Percentiles rank a stretch among this genome's conserved stretches.
Evolutionary conservation across 768 basidiomycete genomes (phyloP).

Genomic region (Lentinus brumalis): DNA sequence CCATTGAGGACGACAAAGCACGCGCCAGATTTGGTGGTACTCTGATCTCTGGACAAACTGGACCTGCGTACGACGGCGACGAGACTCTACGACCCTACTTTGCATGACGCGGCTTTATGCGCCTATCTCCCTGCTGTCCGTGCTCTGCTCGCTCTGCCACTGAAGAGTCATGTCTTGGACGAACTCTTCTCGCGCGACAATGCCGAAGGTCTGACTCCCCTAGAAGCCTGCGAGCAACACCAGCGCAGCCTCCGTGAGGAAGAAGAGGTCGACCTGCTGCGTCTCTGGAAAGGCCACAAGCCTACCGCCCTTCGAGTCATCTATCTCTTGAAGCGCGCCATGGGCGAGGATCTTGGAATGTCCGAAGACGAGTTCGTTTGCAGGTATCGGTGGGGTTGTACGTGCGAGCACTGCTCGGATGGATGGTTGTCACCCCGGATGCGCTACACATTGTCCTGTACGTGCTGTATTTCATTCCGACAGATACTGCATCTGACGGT

Average conservation of each 20-base stretch:
- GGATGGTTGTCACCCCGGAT: slow-evolving; percentile 20
- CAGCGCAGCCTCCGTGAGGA: slow-evolving; percentile 2
- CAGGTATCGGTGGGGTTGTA: slow-evolving; percentile 8
- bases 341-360: not conserved
- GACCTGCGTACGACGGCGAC: slow-evolving; percentile 3
- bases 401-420: slow-evolving; percentile 13
- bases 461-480: not conserved
- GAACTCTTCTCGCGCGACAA: slow-evolving; percentile 5
- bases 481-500: no score
- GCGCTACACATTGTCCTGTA: slow-evolving; percentile 9
- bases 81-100: slow-evolving; percentile 12
- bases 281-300: not conserved
- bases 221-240: slow-evolving; percentile 12
- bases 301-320: not conserved
- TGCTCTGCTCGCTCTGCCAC: slow-evolving; percentile 9
- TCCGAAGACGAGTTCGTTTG: slow-evolving; percentile 2
- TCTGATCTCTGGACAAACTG: not conserved
- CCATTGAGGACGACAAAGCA: slow-evolving; percentile 8
- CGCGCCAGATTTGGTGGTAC: not conserved
- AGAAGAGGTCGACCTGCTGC: not conserved
- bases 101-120: slow-evolving; percentile 16
- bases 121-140: slow-evolving; percentile 1
- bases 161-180: not conserved
- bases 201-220: slow-evolving; percentile 9
- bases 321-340: slow-evolving; percentile 8